phyloP scores from a whole-genome alignment of 2,329 filamentous ascomycete species.

The Aspergillus fijiensis region DNA sequence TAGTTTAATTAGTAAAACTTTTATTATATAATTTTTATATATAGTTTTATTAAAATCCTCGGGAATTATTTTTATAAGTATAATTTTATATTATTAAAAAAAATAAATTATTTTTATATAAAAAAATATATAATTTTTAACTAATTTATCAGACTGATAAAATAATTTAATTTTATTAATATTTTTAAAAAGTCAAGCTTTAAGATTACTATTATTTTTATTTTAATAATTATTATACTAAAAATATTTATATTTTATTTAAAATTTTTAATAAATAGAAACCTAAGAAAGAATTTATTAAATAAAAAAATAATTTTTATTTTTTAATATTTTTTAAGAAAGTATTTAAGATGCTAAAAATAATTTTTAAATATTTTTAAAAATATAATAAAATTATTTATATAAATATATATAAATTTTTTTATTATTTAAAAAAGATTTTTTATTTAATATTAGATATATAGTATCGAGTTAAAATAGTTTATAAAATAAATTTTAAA shows the following conservation, averaged over 20 bases:
- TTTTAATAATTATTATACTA: not conserved
- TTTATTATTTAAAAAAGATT: not conserved
- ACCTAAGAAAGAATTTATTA: not conserved
- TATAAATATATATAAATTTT: not conserved
- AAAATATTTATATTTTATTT: not conserved
- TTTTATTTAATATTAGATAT: not conserved
- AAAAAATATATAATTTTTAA: too few species aligned
- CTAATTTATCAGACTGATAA: too few species aligned
- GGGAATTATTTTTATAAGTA: not conserved
- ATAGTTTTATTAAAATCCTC: not conserved
- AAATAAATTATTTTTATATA: too few species aligned
- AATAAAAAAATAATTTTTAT: not conserved
- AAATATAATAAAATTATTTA: not conserved
- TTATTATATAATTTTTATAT: not conserved
- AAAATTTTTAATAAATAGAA: not conserved
- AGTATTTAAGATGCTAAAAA: too few species aligned
- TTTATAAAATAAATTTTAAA: not conserved
- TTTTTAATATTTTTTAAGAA: too few species aligned
- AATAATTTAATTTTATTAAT: too few species aligned
- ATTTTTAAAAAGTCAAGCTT: not conserved
- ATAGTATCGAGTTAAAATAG: not conserved
- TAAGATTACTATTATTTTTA: not conserved
- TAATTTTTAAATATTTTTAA: not conserved
- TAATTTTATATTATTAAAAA: not conserved
- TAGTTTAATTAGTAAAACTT: not conserved